Percentiles rank a stretch among this genome's conserved stretches.
Conservation (phyloP, 2,329 filamentous ascomycete species). For the Elsinoe batatas region DNA sequence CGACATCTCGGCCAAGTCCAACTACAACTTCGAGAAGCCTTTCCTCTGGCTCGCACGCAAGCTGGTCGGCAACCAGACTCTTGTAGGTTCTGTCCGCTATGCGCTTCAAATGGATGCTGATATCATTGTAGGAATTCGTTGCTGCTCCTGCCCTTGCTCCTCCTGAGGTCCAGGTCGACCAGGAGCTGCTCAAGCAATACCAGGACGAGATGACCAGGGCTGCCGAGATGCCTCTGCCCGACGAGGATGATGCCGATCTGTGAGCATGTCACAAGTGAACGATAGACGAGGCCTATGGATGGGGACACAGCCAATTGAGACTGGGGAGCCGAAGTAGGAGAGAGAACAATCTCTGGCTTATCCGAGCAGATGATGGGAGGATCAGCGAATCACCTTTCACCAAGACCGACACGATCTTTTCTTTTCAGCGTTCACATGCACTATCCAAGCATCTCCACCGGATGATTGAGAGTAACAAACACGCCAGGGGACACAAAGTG, state of each 20-base stretch:
- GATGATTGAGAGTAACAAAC: background rate
- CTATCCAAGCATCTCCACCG: background rate
- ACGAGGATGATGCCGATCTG: slow-evolving; percentile 73
- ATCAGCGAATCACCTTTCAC: slow-evolving; percentile 3
- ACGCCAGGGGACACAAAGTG: slow-evolving; percentile 3
- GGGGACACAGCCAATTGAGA: background rate
- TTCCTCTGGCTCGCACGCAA: slow-evolving; percentile 99
- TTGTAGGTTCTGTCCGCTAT: slow-evolving; percentile 49
- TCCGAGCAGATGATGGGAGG: slow-evolving; percentile 1
- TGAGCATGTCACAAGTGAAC: slow-evolving; percentile 25
- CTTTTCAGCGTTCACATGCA: slow-evolving; percentile 12
- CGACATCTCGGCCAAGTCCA: slow-evolving; percentile 98
- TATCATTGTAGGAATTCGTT: slow-evolving; percentile 68
- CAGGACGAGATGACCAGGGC: slow-evolving; percentile 80
- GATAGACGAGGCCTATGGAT: background rate
- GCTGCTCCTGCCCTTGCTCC: slow-evolving; percentile 90
- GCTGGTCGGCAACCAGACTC: slow-evolving; percentile 82
- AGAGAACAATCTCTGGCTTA: background rate
- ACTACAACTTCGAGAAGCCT: slow-evolving; percentile 99
- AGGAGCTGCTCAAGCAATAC: slow-evolving; percentile 71
- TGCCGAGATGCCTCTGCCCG: slow-evolving; percentile 74
- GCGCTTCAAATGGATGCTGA: slow-evolving; percentile 20
- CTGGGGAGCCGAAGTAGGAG: background rate
- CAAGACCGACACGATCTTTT: slow-evolving; percentile 7
- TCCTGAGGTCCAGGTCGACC: slow-evolving; percentile 82